Evolutionary conservation across 2,329 filamentous ascomycete species (phyloP), one percentile per base, ranked within the genome.

Genomic region (Fulvia fulva): DNA sequence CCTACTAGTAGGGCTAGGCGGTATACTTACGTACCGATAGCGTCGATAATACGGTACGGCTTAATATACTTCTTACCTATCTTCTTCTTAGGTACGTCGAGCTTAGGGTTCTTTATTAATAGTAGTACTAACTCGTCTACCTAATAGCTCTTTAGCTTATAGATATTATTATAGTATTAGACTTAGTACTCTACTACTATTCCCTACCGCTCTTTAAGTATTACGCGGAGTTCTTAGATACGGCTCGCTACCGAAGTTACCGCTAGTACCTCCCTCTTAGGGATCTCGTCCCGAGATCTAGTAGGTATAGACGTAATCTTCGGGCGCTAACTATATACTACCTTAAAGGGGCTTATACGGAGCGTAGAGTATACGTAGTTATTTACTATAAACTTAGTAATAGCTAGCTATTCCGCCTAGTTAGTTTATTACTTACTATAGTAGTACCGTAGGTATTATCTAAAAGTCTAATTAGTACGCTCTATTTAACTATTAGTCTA

Each of bases 91-190:
- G 19, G 49, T 32, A 51, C 16, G 21, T 51, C 28, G 21, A 51
- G 28, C 28, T 51, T 51, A 37, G 34, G 28, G 28, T 51, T 51
- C 49, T 51, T 51, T n/a, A 14, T 51, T 32, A 28, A 51, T 37
- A 51, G 49, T 21, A 51, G n/a, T 60, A 60, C 51, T 43, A 34
- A 11, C 14, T 61, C 21, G 6, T 28, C 16, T 5, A 51, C 28
- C 5, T 30, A 21, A 22, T 34, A 51, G 30, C 37, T 52, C 53
- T 32, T 37, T 44, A 30, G 5, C 44, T 46, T 58, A 21, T 56
- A 26, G 28, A 32, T 32, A 32, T 32, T 6, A 32, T 32, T 32
- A 41, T 46, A 11, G 30, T 55, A 32, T 63, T 54, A 52, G 55
- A 47, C 9, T 55, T 25, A 32, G 56, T 32, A 12, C 23, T 51